Conservation (phyloP, 1,284 basidiomycete genomes). For the Ceratobasidium sp. region DNA sequence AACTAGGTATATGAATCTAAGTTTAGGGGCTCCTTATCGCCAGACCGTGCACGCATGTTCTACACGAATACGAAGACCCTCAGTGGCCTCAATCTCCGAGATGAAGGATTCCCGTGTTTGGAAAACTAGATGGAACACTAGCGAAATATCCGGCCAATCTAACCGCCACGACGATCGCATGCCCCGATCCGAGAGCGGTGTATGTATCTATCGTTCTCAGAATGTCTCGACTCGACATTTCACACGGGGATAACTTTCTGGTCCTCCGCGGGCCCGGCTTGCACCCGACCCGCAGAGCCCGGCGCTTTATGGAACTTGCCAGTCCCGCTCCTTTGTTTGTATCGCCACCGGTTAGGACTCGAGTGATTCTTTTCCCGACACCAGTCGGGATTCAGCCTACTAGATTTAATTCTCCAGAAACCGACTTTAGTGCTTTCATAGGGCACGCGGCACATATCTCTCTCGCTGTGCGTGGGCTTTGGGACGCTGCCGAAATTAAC, state of each 20-base stretch:
- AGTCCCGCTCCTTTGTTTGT: neutral
- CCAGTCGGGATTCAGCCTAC: conserved; percentile 1
- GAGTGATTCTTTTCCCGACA: neutral
- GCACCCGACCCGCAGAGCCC: neutral
- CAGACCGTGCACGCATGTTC: neutral
- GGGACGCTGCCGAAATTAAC: conserved; percentile 12
- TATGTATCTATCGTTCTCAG: neutral
- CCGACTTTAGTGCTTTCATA: neutral
- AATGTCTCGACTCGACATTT: neutral
- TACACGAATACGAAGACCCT: neutral
- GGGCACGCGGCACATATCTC: too few species aligned
- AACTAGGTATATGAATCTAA: neutral
- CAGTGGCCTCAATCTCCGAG: neutral
- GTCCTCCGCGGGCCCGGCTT: too few species aligned
- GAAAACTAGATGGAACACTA: neutral
- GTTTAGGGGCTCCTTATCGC: neutral
- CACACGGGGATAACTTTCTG: neutral
- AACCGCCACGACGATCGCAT: neutral
- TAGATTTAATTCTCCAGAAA: neutral
- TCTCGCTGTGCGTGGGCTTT: neutral
- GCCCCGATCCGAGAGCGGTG: neutral
- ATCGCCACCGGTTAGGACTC: conserved; percentile 8
- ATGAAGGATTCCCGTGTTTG: neutral
- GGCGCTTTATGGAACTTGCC: neutral
- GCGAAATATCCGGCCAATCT: too few species aligned